Base-by-base conservation (phyloP, 192 early-diverging fungal species). In the Obelidium mucronatum region DNA sequence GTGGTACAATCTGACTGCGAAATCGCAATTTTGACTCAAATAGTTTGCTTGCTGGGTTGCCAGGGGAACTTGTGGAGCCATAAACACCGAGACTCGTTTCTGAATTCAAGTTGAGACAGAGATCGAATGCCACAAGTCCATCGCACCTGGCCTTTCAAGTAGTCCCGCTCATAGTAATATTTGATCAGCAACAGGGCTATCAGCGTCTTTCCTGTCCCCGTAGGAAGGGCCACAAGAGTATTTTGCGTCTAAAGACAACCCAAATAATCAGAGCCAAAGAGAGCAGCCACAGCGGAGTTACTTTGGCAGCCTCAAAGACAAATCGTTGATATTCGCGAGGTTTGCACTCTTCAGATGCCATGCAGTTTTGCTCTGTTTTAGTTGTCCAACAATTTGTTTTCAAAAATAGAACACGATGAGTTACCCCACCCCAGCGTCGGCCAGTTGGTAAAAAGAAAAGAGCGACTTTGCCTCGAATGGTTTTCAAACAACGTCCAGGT, bases 151-250 rank as follows among this genome's bases (percentile, higher is more conserved):
- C 55, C 55, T 26, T 31, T 8, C 0, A 6, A 8, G 13, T 58
- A 22, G 55, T 24, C 24, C 26, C 6, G 11, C 24, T 58, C 55
- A 58, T 58, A 8, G 17, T 92, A 87, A 77, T 95, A 87, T 78
- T 93, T 90, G 53, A 97, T 91, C 26, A 98, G 84, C 88, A 97
- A 84, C 59, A 92, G 90, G 1, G 96, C 89, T n/a, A 96, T 92
- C 1, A 98, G 82, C 8, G 97, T 98, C 77, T 98, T 97, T n/a
- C 97, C 97, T 15, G 90, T 91, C 4, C 97, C 97, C 0, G 97
- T 98, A 78, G 96, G 93, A 67, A 98, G 82, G 3, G 98, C 92
- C 0, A 93, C 92, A 58, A 98, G 93, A 36, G 94, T 86, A 81
- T 98, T 98, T 2, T 83, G 81, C 4, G 77, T 58, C 76, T 77